Percentiles rank a stretch among this genome's conserved stretches.
These are phyloP conservation scores for Metschnikowia lunata DNA, from an alignment of 805 yeast species.

Conservation along the genomic window DNA sequence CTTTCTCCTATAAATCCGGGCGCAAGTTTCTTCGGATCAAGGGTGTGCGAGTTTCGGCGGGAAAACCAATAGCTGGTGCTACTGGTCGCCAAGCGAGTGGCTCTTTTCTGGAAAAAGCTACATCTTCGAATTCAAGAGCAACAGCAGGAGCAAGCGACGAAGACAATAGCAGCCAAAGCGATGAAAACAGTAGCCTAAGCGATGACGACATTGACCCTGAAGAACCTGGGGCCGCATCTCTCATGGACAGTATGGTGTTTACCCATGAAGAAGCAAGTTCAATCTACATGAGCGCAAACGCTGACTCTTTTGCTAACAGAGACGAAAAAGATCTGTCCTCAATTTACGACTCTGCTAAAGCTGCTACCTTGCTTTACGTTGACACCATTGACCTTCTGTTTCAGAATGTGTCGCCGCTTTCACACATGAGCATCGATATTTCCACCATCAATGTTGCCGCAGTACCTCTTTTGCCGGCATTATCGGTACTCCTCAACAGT, in stretches of 20 bases:
- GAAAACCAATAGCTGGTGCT: constrained; percentile 33
- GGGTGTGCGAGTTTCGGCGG: constrained; percentile 38
- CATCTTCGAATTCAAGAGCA: neutral
- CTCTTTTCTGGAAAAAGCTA: neutral
- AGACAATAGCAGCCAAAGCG: neutral
- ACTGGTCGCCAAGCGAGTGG: neutral
- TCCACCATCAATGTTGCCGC: constrained; percentile 41
- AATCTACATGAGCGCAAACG: constrained; percentile 78
- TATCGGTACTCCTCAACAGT: constrained; percentile 33
- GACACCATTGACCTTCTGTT: constrained; percentile 41
- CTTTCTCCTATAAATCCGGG: constrained; percentile 43
- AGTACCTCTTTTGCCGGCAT: constrained; percentile 39
- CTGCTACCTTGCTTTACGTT: constrained; percentile 26
- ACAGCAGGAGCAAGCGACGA: neutral
- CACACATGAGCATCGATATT: constrained; percentile 36
- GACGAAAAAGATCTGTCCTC: neutral
- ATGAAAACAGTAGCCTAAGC: constrained; percentile 9
- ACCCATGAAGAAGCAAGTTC: constrained; percentile 68
- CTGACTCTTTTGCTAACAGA: constrained; percentile 36
- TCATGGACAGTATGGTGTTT: constrained; percentile 56
- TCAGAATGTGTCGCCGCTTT: constrained; percentile 39
- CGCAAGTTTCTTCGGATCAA: constrained; percentile 36
- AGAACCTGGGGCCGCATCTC: constrained; percentile 32
- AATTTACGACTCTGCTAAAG: neutral
- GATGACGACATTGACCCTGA: constrained; percentile 20